Base-by-base conservation (phyloP, 495 filamentous ascomycete species). In the Neurospora sp. region DNA sequence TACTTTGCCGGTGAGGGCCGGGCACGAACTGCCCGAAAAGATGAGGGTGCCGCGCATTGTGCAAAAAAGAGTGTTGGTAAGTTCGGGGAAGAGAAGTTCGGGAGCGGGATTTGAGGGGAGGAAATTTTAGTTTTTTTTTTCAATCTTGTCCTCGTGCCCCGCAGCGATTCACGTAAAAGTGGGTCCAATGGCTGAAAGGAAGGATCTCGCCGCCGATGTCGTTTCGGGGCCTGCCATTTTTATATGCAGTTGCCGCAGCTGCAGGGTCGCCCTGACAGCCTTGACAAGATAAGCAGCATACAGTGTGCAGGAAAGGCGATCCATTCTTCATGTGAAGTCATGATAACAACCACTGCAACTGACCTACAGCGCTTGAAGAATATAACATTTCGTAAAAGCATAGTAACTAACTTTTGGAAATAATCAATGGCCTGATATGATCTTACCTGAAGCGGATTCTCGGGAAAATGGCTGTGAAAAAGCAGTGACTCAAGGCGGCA, bases 1-100 rank as follows among this genome's bases (percentile, higher is more conserved):
- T 86, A 89, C 87, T 71, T 88, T 85, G 73, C 80, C 80, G 8
- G 87, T 88, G 75, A 89, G 83, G 66, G 82, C 81, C 69, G 87
- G 87, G 80, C 85, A 88, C 44, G 86, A 88, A 73, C 82, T 86
- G 82, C 87, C 86, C 75, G 87, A 81, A 76, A 88, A 87, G 75
- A 88, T 86, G 74, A 88, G 77, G 12, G 87, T 88, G 77, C 86
- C 85, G 76, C 87, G 82, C 87, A 88, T 88, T 61, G 72, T 84
- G 80, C 69, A 70, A 70, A n/a, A 37, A 40, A 35, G 38, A 20
- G 31, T n/a, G 41, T 71, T 31, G 69, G 53, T 46, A 41, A 68
- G 61, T 27, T 72, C 44, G 42, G 16, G 72, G 61, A 71, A 59
- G 53, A 74, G 70, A 59, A 66, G 27, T 69, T 71, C 20, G 41